Conservation (phyloP, 352 stramenopile genomes). For the Pythium brachiatum region DNA sequence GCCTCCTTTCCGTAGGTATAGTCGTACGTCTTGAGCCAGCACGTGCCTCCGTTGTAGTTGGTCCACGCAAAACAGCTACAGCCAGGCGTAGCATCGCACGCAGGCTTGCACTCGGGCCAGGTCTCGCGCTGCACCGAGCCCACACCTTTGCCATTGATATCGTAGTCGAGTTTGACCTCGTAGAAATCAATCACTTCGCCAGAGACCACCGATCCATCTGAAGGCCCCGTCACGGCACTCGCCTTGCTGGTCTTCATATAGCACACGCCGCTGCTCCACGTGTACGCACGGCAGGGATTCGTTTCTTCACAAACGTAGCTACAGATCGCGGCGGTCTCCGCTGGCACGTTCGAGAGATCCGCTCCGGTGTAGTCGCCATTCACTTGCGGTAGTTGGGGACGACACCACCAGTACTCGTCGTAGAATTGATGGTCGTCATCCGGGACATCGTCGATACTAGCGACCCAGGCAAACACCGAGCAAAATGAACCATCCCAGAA, state of each 20-base stretch:
- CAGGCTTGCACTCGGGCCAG: neutral
- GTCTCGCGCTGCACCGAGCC: neutral
- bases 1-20: neutral
- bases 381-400: neutral
- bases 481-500: neutral
- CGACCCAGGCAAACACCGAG: neutral
- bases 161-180: neutral
- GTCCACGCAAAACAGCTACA: neutral
- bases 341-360: neutral
- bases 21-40: conserved; percentile 45
- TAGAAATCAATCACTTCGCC: neutral
- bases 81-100: neutral
- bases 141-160: neutral
- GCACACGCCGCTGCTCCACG: neutral
- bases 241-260: neutral
- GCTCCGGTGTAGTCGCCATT: neutral
- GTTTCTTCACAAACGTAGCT: neutral
- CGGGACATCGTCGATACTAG: too few species aligned
- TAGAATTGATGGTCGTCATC: neutral
- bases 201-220: neutral
- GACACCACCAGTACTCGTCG: neutral
- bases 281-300: neutral
- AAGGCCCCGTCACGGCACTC: neutral
- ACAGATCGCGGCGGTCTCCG: neutral
- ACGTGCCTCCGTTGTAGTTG: conserved; percentile 41